phyloP scores from a whole-genome alignment of 495 filamentous ascomycete genomes.

The Usnea hakonensis region DNA sequence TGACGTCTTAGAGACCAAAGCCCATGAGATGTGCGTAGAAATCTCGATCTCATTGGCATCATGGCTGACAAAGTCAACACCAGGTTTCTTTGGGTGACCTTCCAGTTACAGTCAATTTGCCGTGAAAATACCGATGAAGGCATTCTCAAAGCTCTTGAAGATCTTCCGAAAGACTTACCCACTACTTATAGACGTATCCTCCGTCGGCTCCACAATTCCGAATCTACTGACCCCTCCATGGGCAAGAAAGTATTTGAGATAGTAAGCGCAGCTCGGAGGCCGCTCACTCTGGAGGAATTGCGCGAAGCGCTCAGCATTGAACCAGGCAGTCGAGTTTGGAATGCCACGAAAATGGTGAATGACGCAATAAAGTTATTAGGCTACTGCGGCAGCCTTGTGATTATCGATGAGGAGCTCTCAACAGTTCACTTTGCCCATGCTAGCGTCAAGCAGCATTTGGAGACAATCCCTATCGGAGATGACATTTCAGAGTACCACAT shows the following conservation, averaged over 20 bases:
- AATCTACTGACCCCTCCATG: background rate
- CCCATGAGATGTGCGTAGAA: slow-evolving; percentile 4
- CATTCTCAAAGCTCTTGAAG: slow-evolving; percentile 17
- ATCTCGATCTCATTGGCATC: background rate
- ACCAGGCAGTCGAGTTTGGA: slow-evolving; percentile 10
- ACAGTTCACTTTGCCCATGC: slow-evolving; percentile 20
- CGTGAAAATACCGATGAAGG: slow-evolving; percentile 22
- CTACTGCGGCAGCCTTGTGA: slow-evolving; percentile 20
- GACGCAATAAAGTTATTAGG: slow-evolving; percentile 14
- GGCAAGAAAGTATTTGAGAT: slow-evolving; percentile 20
- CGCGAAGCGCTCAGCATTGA: slow-evolving; percentile 21
- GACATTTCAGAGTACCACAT: slow-evolving; percentile 10
- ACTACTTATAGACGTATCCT: slow-evolving; percentile 19
- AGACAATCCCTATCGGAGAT: background rate
- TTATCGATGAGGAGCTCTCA: slow-evolving; percentile 20
- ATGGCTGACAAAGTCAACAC: background rate
- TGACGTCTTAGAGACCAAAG: background rate
- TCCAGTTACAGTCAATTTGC: slow-evolving; percentile 26
- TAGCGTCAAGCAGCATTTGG: slow-evolving; percentile 21
- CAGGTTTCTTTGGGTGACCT: slow-evolving; percentile 31
- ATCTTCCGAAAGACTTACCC: slow-evolving; percentile 19
- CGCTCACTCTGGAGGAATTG: slow-evolving; percentile 19
- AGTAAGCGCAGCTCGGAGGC: slow-evolving; percentile 19
- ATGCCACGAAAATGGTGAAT: slow-evolving; percentile 5
- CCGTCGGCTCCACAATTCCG: background rate